These are phyloP conservation scores for Eucalyptus decipiens DNA, from an alignment of 345 rosid species.

Conservation along the genomic window DNA sequence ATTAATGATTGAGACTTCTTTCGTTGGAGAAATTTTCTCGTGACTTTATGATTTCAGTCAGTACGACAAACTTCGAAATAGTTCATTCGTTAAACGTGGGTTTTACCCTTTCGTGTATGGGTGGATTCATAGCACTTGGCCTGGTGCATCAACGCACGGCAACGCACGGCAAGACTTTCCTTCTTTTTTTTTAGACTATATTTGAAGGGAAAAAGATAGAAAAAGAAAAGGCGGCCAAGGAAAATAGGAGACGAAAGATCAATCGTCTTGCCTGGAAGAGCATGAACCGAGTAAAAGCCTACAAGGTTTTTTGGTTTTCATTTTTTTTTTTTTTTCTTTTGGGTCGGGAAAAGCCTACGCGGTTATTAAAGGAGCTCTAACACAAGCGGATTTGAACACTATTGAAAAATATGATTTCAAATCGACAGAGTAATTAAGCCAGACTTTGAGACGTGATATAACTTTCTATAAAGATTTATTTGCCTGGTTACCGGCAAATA, in stretches of 20 bases:
- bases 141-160: neutral
- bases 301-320: neutral
- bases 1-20: neutral
- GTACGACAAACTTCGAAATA: no score
- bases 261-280: neutral
- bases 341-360: neutral
- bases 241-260: neutral
- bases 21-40: neutral
- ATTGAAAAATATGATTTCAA: no score
- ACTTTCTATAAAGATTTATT: no score
- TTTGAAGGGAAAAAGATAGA: neutral
- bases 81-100: neutral
- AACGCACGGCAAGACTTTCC: neutral
- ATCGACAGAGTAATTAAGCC: no score
- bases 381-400: neutral
- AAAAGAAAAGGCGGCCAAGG: neutral
- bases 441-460: accelerated
- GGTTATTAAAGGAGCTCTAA: neutral
- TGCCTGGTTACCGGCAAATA: accelerated
- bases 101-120: neutral
- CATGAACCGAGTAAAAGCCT: neutral
- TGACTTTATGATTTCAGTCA: no score
- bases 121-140: neutral
- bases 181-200: no score
- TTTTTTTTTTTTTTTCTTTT: no score